These are phyloP conservation scores for Mercurialis annua DNA, from an alignment of 345 rosid species.

Conservation along the genomic window DNA sequence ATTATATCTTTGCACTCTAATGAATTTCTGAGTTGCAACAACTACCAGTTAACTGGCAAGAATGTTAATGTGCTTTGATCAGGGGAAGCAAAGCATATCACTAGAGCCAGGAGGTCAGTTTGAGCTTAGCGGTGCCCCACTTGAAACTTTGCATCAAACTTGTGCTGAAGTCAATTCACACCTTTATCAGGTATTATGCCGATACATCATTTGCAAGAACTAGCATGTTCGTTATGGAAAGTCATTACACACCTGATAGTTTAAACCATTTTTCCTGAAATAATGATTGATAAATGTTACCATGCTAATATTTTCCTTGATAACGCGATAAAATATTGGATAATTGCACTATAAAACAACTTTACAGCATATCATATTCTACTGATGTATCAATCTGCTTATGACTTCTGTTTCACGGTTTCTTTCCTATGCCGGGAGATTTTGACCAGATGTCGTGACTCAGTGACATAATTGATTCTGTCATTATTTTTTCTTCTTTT, in stretches of 20 bases:
- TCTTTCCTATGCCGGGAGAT: not conserved
- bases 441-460: not conserved
- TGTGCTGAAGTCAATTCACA: slow-evolving; percentile 99
- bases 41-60: not conserved
- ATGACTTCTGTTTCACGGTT: not conserved
- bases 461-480: not conserved
- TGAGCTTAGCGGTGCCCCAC: slow-evolving; percentile 99
- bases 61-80: slow-evolving; percentile 20
- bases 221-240: not conserved
- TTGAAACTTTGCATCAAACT: slow-evolving; percentile 98
- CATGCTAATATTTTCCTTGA: not conserved
- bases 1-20: not conserved
- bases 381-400: not conserved
- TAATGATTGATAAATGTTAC: not conserved
- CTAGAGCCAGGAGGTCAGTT: slow-evolving; percentile 99
- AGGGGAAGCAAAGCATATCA: slow-evolving; percentile 99
- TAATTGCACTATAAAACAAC: not conserved
- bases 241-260: not conserved
- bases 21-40: not conserved
- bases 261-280: not conserved
- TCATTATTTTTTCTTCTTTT: not conserved
- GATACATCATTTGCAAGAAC: not conserved
- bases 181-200: slow-evolving; percentile 86
- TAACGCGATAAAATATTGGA: not conserved
- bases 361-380: not conserved